Evolutionary conservation across 345 rosid species (phyloP), one percentile per base, ranked within the genome.

Genomic region (Erysimum cheiranthoides): DNA sequence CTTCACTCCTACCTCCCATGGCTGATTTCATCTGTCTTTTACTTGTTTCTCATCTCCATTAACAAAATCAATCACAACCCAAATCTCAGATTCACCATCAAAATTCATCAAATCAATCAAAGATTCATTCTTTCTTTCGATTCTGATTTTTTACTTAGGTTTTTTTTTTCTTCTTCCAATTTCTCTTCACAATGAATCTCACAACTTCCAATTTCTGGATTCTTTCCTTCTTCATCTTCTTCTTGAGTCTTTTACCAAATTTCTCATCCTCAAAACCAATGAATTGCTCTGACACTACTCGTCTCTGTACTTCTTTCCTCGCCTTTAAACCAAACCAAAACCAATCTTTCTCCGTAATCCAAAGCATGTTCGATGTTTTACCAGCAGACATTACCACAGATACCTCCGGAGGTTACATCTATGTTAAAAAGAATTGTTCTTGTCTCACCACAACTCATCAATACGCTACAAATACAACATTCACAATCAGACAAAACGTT

Each of bases 341-440:
- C 77, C 89, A 82, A 78, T 84, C 92, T 13, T 74, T 89, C 45
- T 17, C 80, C 4, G 79, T 94, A 79, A 88, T 94, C 78, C 92
- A 83, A 62, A 90, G 96, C 89, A 94, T 94, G 98, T 94, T 94
- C 71, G 98, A 94, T 76, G 92, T 81, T 11, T 65, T 85, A 53
- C 85, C 95, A 3, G 70, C 75, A 46, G 96, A 92, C 65, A 80
- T 92, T 46, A 90, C 95, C 8, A 59, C 80, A 6, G 87, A 85
- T 2, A 80, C 68, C 73, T 73, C 84, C 66, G 82, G 65, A 47
- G 79, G 78, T 60, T 94, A 89, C 78, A 30, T 89, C 49, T 94
- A 86, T 78, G 40, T 94, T 3, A 90, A 46, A 65, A 94, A 94
- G 81, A 94, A 94, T 83, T 94, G 98, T 68, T 94, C 98, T 78